Percentiles rank a stretch among this genome's conserved stretches.
phyloP scores from a whole-genome alignment of 2,329 filamentous ascomycete genomes.

The Pseudopithomyces maydicus region DNA sequence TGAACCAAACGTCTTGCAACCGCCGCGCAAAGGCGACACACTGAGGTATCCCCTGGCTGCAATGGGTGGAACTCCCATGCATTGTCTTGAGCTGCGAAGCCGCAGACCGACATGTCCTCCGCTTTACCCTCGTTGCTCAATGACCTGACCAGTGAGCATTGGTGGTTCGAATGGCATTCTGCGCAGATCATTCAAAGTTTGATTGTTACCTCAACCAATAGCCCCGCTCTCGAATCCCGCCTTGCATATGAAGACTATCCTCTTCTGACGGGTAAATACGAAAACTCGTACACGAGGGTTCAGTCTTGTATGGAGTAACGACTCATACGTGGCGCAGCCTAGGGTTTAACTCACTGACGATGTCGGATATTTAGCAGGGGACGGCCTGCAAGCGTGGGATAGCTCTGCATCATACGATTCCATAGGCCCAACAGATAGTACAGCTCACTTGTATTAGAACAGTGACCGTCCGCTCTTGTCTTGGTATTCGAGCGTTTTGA shows the following conservation, averaged over 20 bases:
- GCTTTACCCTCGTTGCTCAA: too few species aligned
- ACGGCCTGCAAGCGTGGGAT: not conserved
- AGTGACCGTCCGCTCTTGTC: not conserved
- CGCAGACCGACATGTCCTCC: too few species aligned
- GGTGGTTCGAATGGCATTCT: not conserved
- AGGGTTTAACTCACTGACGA: not conserved
- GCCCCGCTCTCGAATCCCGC: not conserved
- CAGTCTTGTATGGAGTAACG: not conserved
- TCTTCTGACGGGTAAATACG: slow-evolving; percentile 3
- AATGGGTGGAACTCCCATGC: too few species aligned
- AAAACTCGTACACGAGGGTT: not conserved
- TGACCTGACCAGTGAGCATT: too few species aligned
- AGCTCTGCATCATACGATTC: not conserved
- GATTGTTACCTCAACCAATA: not conserved
- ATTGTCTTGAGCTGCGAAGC: too few species aligned
- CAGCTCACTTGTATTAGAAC: not conserved
- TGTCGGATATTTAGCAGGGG: not conserved
- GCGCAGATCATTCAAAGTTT: not conserved
- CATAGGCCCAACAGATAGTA: not conserved
- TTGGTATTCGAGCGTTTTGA: not conserved
- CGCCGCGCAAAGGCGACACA: not conserved
- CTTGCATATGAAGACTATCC: not conserved
- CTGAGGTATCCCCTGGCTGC: not conserved
- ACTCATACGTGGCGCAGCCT: slow-evolving; percentile 1
- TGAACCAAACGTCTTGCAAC: not conserved